Evolutionary conservation across 202 grass and related monocot genomes (phyloP), one percentile per base, ranked within the genome.

Genomic region (Elaeis oleifera): DNA sequence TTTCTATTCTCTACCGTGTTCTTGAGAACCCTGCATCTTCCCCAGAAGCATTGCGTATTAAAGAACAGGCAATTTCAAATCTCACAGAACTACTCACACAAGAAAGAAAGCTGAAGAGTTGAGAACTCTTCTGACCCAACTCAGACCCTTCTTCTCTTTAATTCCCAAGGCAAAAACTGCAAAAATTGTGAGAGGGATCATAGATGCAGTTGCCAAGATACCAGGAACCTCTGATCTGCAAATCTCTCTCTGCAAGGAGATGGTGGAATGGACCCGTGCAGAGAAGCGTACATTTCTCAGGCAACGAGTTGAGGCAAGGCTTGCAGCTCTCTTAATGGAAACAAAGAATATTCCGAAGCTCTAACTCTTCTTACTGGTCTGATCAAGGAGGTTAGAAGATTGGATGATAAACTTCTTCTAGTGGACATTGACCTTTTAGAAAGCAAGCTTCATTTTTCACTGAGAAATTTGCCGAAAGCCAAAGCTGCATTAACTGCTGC

Each of bases 161-260:
- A 90, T 90, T 69, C 87, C 90, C 20, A 96, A 96, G 63, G 90
- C 90, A 54, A 90, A 96, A 75, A 96, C 90, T 31, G 90, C 90
- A 5, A 96, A 96, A 71, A 96, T 96, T 50, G 91, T 96, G 51
- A 81, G 91, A 27, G 71, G 76, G 2, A 90, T 96, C 39, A 90
- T 96, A 0, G 90, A 96, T 85, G 80, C 87, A 39, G 84, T 96
- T 59, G 75, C 69, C 39, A 90, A 96, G 66, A 90, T 96, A 70
- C 84, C 87, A 52, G 84, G 53, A 19, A 96, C 87, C 53, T 88
- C 84, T 78, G 76, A 86, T 59, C 81, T 90, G 61, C 87, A 96
- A 71, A 88, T 96, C 32, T 96, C 90, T 15, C 81, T 96, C 18
- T 96, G 90, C 76, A 81, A 74, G 78, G 90, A 90, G 67, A 90